Percentiles rank a stretch among this genome's conserved stretches.
These are phyloP conservation scores for Geum urbanum DNA, from an alignment of 306 rosid genomes.

Conservation along the genomic window DNA sequence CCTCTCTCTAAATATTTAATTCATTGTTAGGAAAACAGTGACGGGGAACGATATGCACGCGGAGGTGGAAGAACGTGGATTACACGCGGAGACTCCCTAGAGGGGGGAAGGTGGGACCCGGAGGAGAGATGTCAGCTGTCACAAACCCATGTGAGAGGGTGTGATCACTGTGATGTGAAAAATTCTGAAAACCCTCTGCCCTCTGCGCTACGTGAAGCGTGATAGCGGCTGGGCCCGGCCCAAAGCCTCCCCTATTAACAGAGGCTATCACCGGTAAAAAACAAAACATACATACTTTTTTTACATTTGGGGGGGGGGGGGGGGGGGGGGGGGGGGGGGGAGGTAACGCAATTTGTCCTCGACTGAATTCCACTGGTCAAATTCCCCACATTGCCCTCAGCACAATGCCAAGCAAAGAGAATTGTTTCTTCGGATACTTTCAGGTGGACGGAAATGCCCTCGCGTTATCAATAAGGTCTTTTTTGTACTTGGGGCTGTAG, in stretches of 20 bases:
- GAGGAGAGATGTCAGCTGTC: neutral
- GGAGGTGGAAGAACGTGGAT: slow-evolving; percentile 3
- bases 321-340: too few species aligned
- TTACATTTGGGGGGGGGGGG: neutral
- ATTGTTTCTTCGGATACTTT: neutral
- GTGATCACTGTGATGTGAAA: slow-evolving; percentile 7
- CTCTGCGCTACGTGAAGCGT: neutral
- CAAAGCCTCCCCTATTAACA: neutral
- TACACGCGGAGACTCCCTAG: slow-evolving; percentile 4
- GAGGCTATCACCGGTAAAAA: neutral
- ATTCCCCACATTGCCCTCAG: neutral
- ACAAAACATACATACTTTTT: neutral
- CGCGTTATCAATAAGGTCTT: neutral
- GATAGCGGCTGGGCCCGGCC: neutral
- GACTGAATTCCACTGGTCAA: neutral
- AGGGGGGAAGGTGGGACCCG: slow-evolving; percentile 5
- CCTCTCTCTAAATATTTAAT: neutral
- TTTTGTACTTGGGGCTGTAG: neutral
- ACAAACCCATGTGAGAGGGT: slow-evolving; percentile 1
- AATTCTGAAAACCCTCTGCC: neutral
- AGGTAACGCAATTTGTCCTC: neutral
- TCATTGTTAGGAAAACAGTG: neutral
- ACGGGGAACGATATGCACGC: neutral
- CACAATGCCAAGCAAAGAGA: neutral
- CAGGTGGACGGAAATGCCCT: neutral